Conservation (phyloP, 768 basidiomycete species). For the Hypsizygus marmoreus region DNA sequence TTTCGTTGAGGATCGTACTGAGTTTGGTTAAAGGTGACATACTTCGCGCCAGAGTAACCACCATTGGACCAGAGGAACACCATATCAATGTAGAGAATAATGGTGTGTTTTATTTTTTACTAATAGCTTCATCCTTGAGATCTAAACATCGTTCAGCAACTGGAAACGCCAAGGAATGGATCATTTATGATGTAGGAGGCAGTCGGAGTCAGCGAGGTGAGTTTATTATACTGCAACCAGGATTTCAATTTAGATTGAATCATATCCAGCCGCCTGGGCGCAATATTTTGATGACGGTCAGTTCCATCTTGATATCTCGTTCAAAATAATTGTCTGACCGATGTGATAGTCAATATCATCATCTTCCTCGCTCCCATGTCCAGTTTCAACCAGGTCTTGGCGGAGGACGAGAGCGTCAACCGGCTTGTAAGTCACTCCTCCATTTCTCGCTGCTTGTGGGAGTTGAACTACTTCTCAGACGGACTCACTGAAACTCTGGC, state of each 20-base stretch:
- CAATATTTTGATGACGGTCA: slow-evolving; percentile 70
- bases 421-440: slow-evolving; percentile 48
- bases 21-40: slow-evolving; percentile 50
- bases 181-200: slow-evolving; percentile 70
- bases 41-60: slow-evolving; percentile 62
- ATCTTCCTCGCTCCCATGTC: slow-evolving; percentile 70
- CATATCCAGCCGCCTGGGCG: slow-evolving; percentile 57
- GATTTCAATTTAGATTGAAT: slow-evolving; percentile 1
- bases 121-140: not conserved
- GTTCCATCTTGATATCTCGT: slow-evolving; percentile 8
- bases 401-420: slow-evolving; percentile 59
- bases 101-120: slow-evolving; percentile 22
- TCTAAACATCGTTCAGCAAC: slow-evolving; percentile 13
- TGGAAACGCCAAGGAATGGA: slow-evolving; percentile 50
- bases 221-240: slow-evolving; percentile 10
- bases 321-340: slow-evolving; percentile 1
- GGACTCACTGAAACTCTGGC: slow-evolving; percentile 62
- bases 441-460: not conserved
- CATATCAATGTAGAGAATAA: slow-evolving; percentile 48
- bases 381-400: slow-evolving; percentile 64
- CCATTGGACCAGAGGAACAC: slow-evolving; percentile 67
- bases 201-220: slow-evolving; percentile 56
- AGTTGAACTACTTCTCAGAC: slow-evolving; percentile 31
- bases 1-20: slow-evolving; percentile 1
- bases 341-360: slow-evolving; percentile 53